Evolutionary conservation across 768 basidiomycete genomes (phyloP).

Genomic region (Candolleomyces aberdarensis): DNA sequence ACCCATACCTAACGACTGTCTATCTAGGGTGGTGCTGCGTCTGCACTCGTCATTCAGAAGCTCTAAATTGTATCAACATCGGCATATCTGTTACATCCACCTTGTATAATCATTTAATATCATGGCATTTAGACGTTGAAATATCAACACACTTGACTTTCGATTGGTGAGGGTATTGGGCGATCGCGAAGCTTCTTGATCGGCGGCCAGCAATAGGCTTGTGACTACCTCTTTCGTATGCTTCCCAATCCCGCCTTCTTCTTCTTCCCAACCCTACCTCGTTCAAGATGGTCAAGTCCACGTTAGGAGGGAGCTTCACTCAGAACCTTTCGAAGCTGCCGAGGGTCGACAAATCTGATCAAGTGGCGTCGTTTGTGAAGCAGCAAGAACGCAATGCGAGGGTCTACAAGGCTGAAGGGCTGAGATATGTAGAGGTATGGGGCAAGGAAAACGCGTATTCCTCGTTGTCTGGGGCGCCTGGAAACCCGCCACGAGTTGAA

Average conservation of each 20-base stretch:
- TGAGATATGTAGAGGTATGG: slow-evolving; percentile 29
- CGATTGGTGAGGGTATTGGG: too few relatives aligned
- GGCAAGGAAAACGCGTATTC: slow-evolving; percentile 5
- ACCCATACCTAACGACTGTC: slow-evolving; percentile 15
- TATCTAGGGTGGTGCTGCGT: slow-evolving; percentile 83
- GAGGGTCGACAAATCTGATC: neutral
- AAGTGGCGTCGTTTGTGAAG: slow-evolving; percentile 22
- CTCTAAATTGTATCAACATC: slow-evolving; percentile 43
- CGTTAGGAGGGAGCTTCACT: neutral
- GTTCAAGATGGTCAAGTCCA: neutral
- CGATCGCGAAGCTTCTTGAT: too few relatives aligned
- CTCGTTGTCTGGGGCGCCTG: neutral
- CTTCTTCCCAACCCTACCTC: neutral
- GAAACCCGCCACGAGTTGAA: neutral
- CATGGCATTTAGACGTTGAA: neutral
- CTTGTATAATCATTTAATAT: neutral
- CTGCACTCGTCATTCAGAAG: slow-evolving; percentile 86
- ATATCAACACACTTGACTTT: too few relatives aligned
- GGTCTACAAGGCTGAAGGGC: slow-evolving; percentile 41
- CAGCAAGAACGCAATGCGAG: slow-evolving; percentile 45
- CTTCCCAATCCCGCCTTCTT: too few relatives aligned
- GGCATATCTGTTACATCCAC: neutral
- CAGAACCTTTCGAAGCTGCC: neutral
- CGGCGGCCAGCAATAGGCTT: too few relatives aligned
- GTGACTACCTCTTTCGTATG: too few relatives aligned